Evolutionary conservation across 1,284 basidiomycete species (phyloP).

Genomic region (Hemileia vastatrix): DNA sequence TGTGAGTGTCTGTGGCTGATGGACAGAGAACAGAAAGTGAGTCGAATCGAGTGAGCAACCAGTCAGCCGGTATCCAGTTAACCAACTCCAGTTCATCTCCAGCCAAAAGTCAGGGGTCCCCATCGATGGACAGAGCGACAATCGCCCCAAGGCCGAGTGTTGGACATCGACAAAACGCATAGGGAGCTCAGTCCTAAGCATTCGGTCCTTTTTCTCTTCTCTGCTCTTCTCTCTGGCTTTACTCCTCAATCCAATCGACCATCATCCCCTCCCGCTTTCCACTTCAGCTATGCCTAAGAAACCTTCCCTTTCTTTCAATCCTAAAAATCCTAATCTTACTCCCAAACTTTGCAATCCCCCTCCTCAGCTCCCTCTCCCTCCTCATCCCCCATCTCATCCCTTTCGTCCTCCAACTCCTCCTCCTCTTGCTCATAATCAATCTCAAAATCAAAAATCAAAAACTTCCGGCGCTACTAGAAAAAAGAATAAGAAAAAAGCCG

Average conservation of each 20-base stretch:
- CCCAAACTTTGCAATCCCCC: not conserved
- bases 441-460: slow-evolving; percentile 12
- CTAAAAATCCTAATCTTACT: not conserved
- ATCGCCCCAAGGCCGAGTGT: too few relatives aligned
- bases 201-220: not conserved
- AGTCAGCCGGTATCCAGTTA: too few relatives aligned
- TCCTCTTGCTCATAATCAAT: not conserved
- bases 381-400: not conserved
- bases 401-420: not conserved
- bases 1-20: too few relatives aligned
- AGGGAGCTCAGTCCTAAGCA: too few relatives aligned
- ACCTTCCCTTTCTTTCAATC: not conserved
- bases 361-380: not conserved
- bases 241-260: not conserved
- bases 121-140: too few relatives aligned
- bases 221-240: not conserved
- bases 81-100: too few relatives aligned
- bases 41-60: too few relatives aligned
- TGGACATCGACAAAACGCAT: too few relatives aligned
- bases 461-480: slow-evolving; percentile 20
- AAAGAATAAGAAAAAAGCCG: slow-evolving; percentile 22
- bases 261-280: not conserved
- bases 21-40: too few relatives aligned
- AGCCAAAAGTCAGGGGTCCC: too few relatives aligned
- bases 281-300: not conserved